phyloP scores from a whole-genome alignment of 2,329 filamentous ascomycete species.

The Cryphonectria carpinicola region DNA sequence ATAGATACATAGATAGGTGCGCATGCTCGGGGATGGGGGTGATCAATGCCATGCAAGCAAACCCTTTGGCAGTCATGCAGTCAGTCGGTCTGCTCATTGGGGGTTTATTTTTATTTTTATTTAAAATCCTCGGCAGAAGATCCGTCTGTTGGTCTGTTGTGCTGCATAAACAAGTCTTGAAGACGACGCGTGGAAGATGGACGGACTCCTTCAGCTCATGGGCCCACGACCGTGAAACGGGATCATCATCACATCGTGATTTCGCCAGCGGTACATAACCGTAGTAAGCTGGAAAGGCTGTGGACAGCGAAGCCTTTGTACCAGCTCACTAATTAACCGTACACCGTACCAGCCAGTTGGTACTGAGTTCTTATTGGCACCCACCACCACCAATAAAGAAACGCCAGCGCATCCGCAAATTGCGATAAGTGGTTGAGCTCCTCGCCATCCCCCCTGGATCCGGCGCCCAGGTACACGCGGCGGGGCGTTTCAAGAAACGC shows the following conservation, averaged over 20 bases:
- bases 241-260: neutral
- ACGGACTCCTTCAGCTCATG: neutral
- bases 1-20: neutral
- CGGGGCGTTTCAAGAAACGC: neutral
- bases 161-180: neutral
- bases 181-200: neutral
- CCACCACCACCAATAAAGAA: too few species aligned
- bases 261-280: neutral
- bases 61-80: neutral
- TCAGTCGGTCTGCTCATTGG: neutral
- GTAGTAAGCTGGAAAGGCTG: neutral
- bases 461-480: neutral
- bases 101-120: too few species aligned
- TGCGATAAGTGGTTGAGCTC: neutral
- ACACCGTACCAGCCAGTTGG: slow-evolving; percentile 6
- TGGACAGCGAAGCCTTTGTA: neutral
- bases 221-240: neutral
- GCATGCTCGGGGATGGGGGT: neutral
- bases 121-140: too few species aligned
- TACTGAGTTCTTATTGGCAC: neutral
- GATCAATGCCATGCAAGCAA: neutral
- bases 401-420: slow-evolving; percentile 1
- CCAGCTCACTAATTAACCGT: neutral
- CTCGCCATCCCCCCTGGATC: neutral
- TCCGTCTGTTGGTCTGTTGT: neutral